Conservation (phyloP, 176 grass and related monocot genomes). For the Phoenix roebelenii region DNA sequence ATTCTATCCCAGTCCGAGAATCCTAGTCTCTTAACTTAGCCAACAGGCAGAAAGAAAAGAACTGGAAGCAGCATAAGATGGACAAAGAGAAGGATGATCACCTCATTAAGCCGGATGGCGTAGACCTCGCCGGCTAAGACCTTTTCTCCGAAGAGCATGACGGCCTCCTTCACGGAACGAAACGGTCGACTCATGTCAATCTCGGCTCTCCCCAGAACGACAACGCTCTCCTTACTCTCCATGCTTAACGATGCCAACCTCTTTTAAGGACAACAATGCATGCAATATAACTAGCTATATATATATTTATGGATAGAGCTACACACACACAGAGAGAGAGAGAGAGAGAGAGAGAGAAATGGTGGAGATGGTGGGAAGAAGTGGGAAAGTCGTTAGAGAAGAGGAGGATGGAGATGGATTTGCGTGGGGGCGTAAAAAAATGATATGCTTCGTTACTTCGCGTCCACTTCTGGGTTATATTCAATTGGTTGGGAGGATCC, state of each 20-base stretch:
- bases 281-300: not conserved
- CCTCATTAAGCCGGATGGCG: constrained; percentile 3
- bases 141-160: constrained; percentile 1
- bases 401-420: constrained; percentile 1
- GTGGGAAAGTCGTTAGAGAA: constrained; percentile 15
- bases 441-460: constrained; percentile 70
- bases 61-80: no score
- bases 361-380: not conserved
- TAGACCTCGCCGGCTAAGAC: constrained; percentile 5
- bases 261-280: not conserved
- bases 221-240: not conserved
- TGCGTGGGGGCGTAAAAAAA: constrained; percentile 25
- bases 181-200: constrained; percentile 27
- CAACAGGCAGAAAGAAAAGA: no score
- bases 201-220: not conserved
- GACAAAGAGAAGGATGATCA: not conserved
- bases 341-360: not conserved
- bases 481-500: not conserved
- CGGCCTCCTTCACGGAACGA: constrained; percentile 32
- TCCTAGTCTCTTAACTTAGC: no score
- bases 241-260: no score
- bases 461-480: constrained; percentile 54
- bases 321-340: no score
- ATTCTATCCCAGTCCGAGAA: no score
- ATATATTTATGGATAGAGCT: not conserved